Conservation (phyloP, 257 asterid genomes). For the Plantago major region DNA sequence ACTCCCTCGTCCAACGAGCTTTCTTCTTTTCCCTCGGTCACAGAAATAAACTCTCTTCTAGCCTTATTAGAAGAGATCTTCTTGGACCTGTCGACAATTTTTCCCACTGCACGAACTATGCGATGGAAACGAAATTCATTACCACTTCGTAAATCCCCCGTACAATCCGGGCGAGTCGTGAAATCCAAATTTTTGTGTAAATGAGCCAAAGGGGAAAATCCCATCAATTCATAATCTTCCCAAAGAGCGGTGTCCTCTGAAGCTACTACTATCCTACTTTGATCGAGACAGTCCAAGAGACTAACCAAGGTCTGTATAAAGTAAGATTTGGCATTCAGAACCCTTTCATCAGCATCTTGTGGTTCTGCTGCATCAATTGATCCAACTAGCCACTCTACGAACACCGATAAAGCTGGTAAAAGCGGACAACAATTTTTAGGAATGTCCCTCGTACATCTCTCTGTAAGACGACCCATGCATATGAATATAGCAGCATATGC, state of each 20-base stretch:
- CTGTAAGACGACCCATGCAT: slow-evolving; percentile 61
- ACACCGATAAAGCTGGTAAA: slow-evolving; percentile 63
- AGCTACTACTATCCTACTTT: slow-evolving; percentile 18
- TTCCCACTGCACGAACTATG: slow-evolving; percentile 39
- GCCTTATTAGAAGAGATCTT: slow-evolving; percentile 26
- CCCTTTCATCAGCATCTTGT: slow-evolving; percentile 46
- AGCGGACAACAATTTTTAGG: slow-evolving; percentile 40
- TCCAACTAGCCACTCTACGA: slow-evolving; percentile 73
- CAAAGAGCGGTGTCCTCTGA: slow-evolving; percentile 52
- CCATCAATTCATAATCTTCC: slow-evolving; percentile 91
- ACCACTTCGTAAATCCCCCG: slow-evolving; percentile 22
- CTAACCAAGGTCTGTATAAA: slow-evolving; percentile 49
- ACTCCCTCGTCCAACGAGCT: slow-evolving; percentile 5
- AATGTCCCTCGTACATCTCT: slow-evolving; percentile 48
- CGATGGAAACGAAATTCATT: slow-evolving; percentile 40
- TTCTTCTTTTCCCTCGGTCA: slow-evolving; percentile 12
- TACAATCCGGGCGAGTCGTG: slow-evolving; percentile 35
- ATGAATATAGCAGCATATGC: slow-evolving; percentile 58
- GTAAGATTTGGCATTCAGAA: slow-evolving; percentile 50
- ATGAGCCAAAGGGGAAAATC: slow-evolving; percentile 51
- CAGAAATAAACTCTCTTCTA: slow-evolving; percentile 20
- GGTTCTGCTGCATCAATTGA: slow-evolving; percentile 36
- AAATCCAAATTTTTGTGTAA: slow-evolving; percentile 56
- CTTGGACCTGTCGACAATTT: slow-evolving; percentile 27
- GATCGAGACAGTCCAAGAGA: slow-evolving; percentile 44